phyloP scores from a whole-genome alignment of 2,329 filamentous ascomycete species.

The Pyrenophora tritici-repentis region DNA sequence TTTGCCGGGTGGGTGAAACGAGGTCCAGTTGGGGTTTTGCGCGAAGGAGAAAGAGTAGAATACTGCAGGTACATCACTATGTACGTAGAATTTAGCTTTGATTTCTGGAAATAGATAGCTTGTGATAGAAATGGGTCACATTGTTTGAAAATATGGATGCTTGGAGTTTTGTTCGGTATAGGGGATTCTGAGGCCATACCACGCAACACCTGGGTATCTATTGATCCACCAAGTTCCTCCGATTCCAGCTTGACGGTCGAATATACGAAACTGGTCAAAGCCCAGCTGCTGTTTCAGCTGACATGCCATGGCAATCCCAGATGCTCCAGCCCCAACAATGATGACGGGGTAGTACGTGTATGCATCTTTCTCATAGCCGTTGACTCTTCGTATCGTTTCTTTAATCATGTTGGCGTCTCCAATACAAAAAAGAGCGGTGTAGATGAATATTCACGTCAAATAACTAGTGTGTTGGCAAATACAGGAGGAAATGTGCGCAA shows the following conservation, averaged over 20 bases:
- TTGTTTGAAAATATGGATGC: not conserved
- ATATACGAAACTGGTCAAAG: slow-evolving; percentile 64
- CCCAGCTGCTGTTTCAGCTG: slow-evolving; percentile 62
- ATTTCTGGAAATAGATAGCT: not conserved
- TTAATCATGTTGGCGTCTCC: slow-evolving; percentile 28
- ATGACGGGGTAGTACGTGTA: slow-evolving; percentile 56
- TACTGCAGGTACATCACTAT: slow-evolving; percentile 55
- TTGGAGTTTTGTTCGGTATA: not conserved
- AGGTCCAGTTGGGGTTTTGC: slow-evolving; percentile 58
- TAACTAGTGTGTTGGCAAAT: not conserved
- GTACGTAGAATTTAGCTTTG: slow-evolving; percentile 20
- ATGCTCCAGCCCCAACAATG: slow-evolving; percentile 66
- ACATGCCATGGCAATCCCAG: slow-evolving; percentile 65
- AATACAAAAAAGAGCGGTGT: not conserved
- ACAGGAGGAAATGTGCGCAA: not conserved
- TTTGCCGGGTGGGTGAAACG: slow-evolving; percentile 53
- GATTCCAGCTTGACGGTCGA: slow-evolving; percentile 62
- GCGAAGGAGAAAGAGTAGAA: slow-evolving; percentile 64
- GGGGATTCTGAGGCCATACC: slow-evolving; percentile 16
- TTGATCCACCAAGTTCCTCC: slow-evolving; percentile 71
- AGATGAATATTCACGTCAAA: not conserved
- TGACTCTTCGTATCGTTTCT: slow-evolving; percentile 45
- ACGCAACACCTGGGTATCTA: slow-evolving; percentile 57
- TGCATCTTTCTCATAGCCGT: slow-evolving; percentile 47
- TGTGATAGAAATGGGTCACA: no score